phyloP scores from a whole-genome alignment of 306 rosid species.

The Vigna unguiculata region DNA sequence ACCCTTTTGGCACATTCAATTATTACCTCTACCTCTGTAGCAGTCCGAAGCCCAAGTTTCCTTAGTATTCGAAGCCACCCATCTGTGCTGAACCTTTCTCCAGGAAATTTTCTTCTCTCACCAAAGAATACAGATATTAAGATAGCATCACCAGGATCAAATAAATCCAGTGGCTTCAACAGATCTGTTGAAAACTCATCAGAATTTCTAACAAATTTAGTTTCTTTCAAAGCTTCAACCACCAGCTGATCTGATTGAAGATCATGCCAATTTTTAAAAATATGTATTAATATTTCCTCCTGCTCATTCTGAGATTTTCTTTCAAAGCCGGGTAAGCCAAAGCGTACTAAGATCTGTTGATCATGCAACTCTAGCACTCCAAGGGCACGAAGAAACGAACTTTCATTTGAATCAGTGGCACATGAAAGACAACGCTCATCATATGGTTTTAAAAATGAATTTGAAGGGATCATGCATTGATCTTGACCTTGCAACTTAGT shows the following conservation, averaged over 20 bases:
- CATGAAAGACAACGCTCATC: conserved; percentile 82
- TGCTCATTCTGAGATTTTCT: conserved; percentile 72
- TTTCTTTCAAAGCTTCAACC: conserved; percentile 77
- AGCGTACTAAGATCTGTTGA: conserved; percentile 84
- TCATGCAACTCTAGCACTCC: conserved; percentile 79
- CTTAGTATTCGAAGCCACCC: conserved; percentile 94
- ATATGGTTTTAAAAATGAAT: conserved; percentile 79
- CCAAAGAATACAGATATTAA: conserved; percentile 89
- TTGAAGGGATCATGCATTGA: conserved; percentile 87
- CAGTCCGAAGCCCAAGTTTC: conserved; percentile 82
- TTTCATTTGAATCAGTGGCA: conserved; percentile 71
- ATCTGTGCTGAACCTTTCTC: conserved; percentile 88
- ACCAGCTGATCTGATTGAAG: conserved; percentile 75
- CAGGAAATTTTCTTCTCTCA: conserved; percentile 89
- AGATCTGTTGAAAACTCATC: conserved; percentile 85
- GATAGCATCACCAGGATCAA: conserved; percentile 89
- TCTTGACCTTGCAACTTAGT: conserved; percentile 71
- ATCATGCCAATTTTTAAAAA: conserved; percentile 87
- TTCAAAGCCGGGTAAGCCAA: conserved; percentile 90
- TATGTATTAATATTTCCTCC: conserved; percentile 77
- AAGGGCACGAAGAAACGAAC: conserved; percentile 83
- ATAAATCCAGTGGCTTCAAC: conserved; percentile 77
- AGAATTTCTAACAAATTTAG: conserved; percentile 84
- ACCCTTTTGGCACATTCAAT: conserved; percentile 96
- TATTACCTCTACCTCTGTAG: conserved; percentile 80